These are phyloP conservation scores for Lachancea dasiensis DNA, from an alignment of 805 yeast species.

Conservation along the genomic window DNA sequence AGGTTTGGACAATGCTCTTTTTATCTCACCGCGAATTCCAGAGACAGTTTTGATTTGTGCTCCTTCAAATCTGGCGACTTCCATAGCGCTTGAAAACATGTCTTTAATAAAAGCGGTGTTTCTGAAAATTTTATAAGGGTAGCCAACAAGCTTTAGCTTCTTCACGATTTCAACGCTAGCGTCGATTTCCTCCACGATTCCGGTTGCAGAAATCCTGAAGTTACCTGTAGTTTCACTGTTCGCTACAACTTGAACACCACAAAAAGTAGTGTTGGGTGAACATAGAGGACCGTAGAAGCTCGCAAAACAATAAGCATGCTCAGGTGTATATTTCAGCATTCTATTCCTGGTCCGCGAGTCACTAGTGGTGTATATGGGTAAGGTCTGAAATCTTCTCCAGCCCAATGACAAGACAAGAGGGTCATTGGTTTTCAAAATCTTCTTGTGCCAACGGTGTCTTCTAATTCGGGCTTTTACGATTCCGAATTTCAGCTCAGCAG, in stretches of 20 bases:
- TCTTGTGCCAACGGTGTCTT: conserved; percentile 98
- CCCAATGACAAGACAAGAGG: conserved; percentile 91
- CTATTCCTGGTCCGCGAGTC: conserved; percentile 97
- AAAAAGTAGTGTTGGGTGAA: conserved; percentile 95
- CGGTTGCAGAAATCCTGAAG: conserved; percentile 95
- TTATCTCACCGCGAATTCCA: conserved; percentile 96
- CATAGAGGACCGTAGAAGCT: conserved; percentile 96
- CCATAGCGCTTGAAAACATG: conserved; percentile 88
- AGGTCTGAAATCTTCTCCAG: conserved; percentile 97
- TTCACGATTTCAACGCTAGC: conserved; percentile 86
- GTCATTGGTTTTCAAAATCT: conserved; percentile 90
- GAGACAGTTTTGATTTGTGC: conserved; percentile 95
- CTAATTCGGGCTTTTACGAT: conserved; percentile 88
- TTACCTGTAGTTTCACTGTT: conserved; percentile 79
- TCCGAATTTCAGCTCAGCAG: conserved; percentile 91
- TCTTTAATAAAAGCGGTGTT: conserved; percentile 97
- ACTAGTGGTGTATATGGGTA: conserved; percentile 92
- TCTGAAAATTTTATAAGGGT: conserved; percentile 87
- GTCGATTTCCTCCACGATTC: conserved; percentile 90
- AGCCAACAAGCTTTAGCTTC: conserved; percentile 90
- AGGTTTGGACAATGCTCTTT: conserved; percentile 87
- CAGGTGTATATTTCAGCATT: conserved; percentile 97
- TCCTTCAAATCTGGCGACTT: conserved; percentile 97
- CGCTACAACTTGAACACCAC: conserved; percentile 88
- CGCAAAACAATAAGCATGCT: conserved; percentile 93